Evolutionary conservation across 2,329 filamentous ascomycete species (phyloP), one percentile per base, ranked within the genome.

Genomic region (Verticillium klebahnii): DNA sequence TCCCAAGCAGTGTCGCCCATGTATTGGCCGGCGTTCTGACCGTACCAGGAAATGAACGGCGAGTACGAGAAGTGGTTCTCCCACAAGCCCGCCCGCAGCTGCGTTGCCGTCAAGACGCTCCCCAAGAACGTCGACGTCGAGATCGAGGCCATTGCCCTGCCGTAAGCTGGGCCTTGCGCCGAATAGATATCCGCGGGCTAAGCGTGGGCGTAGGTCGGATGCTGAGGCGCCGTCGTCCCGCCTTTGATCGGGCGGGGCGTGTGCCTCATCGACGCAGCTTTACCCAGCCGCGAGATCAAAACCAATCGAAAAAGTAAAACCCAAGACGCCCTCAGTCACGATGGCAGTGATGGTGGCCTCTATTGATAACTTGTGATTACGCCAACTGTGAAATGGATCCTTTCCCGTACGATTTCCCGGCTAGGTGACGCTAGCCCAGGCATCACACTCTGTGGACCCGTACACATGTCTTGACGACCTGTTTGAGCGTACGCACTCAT

Each of bases 101-200:
- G 92, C 73, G 92, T 97, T 60, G 92, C 92, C 5, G 93, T 96
- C 67, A 93, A 95, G 83, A 87, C 91, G 69, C 84, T 97, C 66
- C 93, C 93, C 64, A 92, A 93, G 83, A 88, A 88, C 61, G 92
- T 93, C 52, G 88, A 92, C 63, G 88, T 97, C 29, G 93, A 96
- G 83, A 95, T 97, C 73, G 92, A 97, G 83, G 91, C 88, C 74
- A 90, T 95, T 80, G 92, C 92, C 61, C 81, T 90, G 61, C 82
- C 88, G 65, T 88, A 76, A 74, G 58, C 45, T 50, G 19, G 39
- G 45, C n/a, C 45, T 50, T n/a, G 45, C 45, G 45, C 45, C 45
- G 45, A 50, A 50, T 9, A n/a, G 19, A 12, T 23, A 23, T n/a
- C 19, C 8, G 45, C 19, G 19, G 45, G 19, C 45, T 50, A 50